phyloP scores from a whole-genome alignment of 2,329 filamentous ascomycete species.

The Cladorrhinum sp. region DNA sequence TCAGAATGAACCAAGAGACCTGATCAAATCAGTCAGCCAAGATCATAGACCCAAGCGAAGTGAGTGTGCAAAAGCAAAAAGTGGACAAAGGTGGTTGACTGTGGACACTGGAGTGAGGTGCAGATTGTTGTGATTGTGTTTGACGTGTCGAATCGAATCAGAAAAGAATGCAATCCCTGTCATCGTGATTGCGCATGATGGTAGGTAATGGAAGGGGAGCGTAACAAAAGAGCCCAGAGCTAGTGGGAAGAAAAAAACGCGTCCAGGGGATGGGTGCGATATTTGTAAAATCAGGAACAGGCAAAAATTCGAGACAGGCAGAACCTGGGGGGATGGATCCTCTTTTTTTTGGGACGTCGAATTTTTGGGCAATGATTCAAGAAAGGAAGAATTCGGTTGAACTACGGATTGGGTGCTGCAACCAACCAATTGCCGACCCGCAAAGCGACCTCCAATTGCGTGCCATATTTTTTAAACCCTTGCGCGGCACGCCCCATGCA shows the following conservation, averaged over 20 bases:
- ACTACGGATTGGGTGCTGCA: background rate
- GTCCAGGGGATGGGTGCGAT: constrained; percentile 9
- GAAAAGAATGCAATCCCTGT: constrained; percentile 1
- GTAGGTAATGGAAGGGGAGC: background rate
- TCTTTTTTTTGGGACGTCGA: constrained; percentile 1
- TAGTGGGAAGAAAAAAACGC: background rate
- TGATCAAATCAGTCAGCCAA: constrained; percentile 10
- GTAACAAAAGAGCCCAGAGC: background rate
- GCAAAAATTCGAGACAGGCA: constrained; percentile 4
- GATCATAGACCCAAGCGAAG: background rate
- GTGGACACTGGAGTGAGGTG: background rate
- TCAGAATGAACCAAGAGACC: background rate
- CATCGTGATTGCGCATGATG: background rate
- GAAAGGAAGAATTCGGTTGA: background rate
- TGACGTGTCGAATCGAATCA: constrained; percentile 3
- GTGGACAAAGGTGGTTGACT: background rate
- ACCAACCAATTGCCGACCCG: constrained; percentile 18
- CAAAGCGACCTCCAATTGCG: background rate
- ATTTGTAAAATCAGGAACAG: constrained; percentile 19
- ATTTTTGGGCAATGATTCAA: constrained; percentile 7
- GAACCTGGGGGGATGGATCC: background rate
- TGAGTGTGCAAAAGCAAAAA: background rate
- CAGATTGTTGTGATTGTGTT: constrained; percentile 10
- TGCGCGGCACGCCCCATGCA: constrained; percentile 5
- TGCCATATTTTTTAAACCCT: constrained; percentile 17